These are phyloP conservation scores for Diaporthe helianthi DNA, from an alignment of 2,329 filamentous ascomycete species.

Conservation along the genomic window DNA sequence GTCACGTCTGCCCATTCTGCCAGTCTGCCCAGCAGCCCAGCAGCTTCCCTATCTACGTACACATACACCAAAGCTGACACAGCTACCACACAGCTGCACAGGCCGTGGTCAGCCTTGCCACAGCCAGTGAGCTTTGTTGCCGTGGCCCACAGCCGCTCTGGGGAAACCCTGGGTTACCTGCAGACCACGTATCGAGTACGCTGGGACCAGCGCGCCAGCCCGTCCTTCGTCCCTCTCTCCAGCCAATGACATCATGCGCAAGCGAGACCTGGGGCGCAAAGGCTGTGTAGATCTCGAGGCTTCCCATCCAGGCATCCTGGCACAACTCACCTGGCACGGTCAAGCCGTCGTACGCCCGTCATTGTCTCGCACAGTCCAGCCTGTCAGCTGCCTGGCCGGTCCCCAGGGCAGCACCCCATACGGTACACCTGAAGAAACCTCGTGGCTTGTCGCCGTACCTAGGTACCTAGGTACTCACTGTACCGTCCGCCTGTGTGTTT, in stretches of 20 bases:
- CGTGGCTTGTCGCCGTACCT: neutral
- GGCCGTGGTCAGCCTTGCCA: constrained; percentile 7
- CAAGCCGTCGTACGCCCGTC: neutral
- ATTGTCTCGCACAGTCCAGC: constrained; percentile 11
- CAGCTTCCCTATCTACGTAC: neutral
- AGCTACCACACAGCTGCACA: constrained; percentile 4
- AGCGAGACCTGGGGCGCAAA: constrained; percentile 28
- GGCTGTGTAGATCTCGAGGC: constrained; percentile 34
- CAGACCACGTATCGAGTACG: constrained; percentile 14
- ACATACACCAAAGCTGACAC: constrained; percentile 17
- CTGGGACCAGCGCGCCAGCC: constrained; percentile 13
- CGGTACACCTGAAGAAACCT: neutral
- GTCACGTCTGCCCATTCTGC: neutral
- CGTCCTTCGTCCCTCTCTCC: constrained; percentile 19
- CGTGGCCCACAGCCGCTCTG: constrained; percentile 18
- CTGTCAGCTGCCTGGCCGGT: neutral
- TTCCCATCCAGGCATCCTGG: constrained; percentile 11
- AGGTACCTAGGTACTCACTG: no score
- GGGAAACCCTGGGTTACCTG: constrained; percentile 18
- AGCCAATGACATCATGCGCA: constrained; percentile 40
- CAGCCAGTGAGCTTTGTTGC: constrained; percentile 3
- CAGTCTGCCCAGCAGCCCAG: neutral
- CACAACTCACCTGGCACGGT: neutral
- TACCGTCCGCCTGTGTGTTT: neutral
- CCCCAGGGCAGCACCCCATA: neutral